These are phyloP conservation scores for Ceratobasidium sp. DNA, from an alignment of 1,284 basidiomycete genomes.

Conservation along the genomic window DNA sequence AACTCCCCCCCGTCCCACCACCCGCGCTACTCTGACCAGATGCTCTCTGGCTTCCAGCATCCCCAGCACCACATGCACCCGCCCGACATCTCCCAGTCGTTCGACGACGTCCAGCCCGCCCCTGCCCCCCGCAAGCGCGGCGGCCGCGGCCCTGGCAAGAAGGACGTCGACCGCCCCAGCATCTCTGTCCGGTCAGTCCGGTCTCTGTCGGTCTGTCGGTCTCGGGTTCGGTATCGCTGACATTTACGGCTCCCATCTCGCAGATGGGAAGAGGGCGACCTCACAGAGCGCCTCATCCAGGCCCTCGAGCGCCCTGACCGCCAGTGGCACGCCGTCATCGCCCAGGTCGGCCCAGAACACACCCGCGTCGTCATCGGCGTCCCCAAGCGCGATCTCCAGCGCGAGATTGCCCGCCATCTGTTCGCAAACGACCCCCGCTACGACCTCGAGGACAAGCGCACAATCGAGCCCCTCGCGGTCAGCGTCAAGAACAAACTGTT, in stretches of 20 bases:
- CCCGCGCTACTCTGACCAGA: constrained; percentile 15
- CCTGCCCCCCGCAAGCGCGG: constrained; percentile 39
- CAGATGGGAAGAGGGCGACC: constrained; percentile 45
- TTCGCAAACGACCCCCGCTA: constrained; percentile 43
- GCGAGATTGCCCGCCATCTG: constrained; percentile 44
- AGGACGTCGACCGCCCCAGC: constrained; percentile 43
- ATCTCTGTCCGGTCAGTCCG: constrained; percentile 43
- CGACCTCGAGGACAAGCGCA: constrained; percentile 43
- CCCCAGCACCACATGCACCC: constrained; percentile 1
- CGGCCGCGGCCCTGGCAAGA: constrained; percentile 45
- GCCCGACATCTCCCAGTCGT: constrained; percentile 8
- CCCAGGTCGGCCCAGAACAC: constrained; percentile 40
- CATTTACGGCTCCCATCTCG: constrained; percentile 1
- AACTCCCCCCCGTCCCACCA: constrained; percentile 36
- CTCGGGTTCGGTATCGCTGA: neutral
- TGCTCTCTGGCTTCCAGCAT: constrained; percentile 16
- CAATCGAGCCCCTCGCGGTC: constrained; percentile 43
- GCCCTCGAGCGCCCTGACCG: constrained; percentile 43
- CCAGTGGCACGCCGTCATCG: constrained; percentile 44
- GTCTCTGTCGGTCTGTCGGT: neutral
- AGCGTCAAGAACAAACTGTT: constrained; percentile 44
- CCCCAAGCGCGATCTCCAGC: constrained; percentile 45
- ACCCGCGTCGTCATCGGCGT: constrained; percentile 42
- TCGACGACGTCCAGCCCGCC: constrained; percentile 3
- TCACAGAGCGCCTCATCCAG: constrained; percentile 44